Percentiles rank a stretch among this genome's conserved stretches.
Conservation (phyloP, 768 basidiomycete species). For the Peribolospora baueri region DNA sequence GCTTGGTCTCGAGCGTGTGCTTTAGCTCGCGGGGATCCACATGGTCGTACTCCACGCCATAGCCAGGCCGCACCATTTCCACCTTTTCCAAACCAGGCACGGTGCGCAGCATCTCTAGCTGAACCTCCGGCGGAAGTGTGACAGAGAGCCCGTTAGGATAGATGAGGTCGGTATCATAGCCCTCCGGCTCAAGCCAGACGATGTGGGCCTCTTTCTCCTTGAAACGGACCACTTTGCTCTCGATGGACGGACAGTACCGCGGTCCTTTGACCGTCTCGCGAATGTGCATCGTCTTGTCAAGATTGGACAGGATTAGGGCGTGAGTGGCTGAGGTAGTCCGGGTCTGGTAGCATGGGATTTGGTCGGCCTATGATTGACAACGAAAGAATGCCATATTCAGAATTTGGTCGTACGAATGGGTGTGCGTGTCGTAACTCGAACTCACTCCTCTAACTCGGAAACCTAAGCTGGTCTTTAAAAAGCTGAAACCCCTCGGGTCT, state of each 20-base stretch:
- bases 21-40: constrained; percentile 58
- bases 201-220: constrained; percentile 42
- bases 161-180: constrained; percentile 60
- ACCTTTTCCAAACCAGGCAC: constrained; percentile 66
- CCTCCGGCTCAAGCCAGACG: constrained; percentile 80
- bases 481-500: constrained; percentile 49
- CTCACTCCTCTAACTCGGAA: no score
- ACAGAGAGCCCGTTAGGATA: constrained; percentile 80
- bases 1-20: constrained; percentile 58
- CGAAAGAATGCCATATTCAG: neutral
- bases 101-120: constrained; percentile 58
- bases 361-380: constrained; percentile 30
- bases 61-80: constrained; percentile 58
- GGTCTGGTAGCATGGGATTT: constrained; percentile 49
- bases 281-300: constrained; percentile 59
- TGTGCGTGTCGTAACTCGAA: no score
- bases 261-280: constrained; percentile 83
- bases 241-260: constrained; percentile 73
- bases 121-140: constrained; percentile 63
- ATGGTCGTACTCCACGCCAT: constrained; percentile 82
- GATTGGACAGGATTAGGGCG: constrained; percentile 42
- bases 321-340: constrained; percentile 50
- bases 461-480: constrained; percentile 35
- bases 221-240: constrained; percentile 64
- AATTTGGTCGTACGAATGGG: no score